phyloP scores from a whole-genome alignment of 2,329 filamentous ascomycete species.

The Diplodia intermedia region DNA sequence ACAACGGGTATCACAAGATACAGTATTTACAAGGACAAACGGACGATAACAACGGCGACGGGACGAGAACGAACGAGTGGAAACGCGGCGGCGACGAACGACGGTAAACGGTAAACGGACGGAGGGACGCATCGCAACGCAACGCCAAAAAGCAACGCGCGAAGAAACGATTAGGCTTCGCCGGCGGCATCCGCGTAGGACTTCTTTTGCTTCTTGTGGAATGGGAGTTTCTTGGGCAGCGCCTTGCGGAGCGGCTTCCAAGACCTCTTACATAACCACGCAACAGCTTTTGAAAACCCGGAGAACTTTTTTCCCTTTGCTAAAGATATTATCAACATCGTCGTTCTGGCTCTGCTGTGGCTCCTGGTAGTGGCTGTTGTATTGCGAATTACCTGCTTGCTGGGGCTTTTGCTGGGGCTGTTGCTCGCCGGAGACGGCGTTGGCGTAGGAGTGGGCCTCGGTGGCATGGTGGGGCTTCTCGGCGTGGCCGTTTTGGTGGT shows the following conservation, averaged over 20 bases:
- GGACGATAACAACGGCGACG: constrained; percentile 3
- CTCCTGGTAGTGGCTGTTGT: constrained; percentile 23
- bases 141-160: constrained; percentile 6
- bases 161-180: background rate
- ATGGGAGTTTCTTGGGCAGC: constrained; percentile 9
- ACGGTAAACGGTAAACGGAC: background rate
- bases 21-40: constrained; percentile 21
- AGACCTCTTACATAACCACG: constrained; percentile 68
- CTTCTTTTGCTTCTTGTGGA: constrained; percentile 13
- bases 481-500: constrained; percentile 12
- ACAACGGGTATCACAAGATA: constrained; percentile 28
- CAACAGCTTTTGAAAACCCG: constrained; percentile 74
- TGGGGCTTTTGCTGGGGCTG: constrained; percentile 53
- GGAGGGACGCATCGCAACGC: background rate
- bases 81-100: constrained; percentile 5
- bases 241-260: constrained; percentile 18
- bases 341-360: constrained; percentile 57
- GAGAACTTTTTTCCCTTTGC: constrained; percentile 66
- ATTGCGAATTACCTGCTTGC: constrained; percentile 54
- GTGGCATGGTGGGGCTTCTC: constrained; percentile 5
- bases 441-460: constrained; percentile 4
- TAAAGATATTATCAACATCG: constrained; percentile 65
- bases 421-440: constrained; percentile 2
- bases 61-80: background rate
- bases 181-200: constrained; percentile 17